A percentile compares a stretch with the other conserved stretches of the same genome.
Evolutionary conservation across 371 early-diverging fungal species (phyloP).

Genomic region (Apophysomyces ossiformis): DNA sequence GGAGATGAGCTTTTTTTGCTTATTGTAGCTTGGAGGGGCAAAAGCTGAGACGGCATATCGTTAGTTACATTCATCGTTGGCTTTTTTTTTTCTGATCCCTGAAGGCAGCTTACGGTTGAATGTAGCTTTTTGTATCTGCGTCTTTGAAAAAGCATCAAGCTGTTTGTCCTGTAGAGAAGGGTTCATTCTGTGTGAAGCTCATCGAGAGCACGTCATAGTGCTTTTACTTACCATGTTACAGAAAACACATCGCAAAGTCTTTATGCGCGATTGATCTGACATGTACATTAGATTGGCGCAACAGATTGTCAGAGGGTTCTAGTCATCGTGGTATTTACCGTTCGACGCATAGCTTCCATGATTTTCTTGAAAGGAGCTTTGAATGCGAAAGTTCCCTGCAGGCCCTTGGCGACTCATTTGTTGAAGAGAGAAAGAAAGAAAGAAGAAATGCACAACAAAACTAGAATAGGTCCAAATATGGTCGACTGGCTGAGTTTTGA

Average conservation of each 20-base stretch:
- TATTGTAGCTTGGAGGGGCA: constrained; percentile 44
- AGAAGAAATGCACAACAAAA: neutral
- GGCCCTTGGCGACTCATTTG: constrained; percentile 23
- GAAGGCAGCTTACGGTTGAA: constrained; percentile 23
- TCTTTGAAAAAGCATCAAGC: constrained; percentile 39
- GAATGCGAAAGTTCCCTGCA: constrained; percentile 23
- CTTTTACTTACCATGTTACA: constrained; percentile 22
- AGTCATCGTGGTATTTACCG: constrained; percentile 12
- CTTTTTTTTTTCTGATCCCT: neutral
- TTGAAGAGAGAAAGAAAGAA: constrained; percentile 12
- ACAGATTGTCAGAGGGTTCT: too few species aligned
- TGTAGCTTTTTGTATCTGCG: constrained; percentile 35
- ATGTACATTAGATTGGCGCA: neutral
- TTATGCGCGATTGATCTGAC: constrained; percentile 21
- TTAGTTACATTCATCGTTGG: neutral
- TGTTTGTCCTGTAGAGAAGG: constrained; percentile 28
- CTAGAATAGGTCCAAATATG: too few species aligned
- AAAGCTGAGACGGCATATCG: constrained; percentile 28
- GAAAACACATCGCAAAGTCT: constrained; percentile 24
- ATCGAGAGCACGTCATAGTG: neutral
- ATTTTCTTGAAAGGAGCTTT: constrained; percentile 6
- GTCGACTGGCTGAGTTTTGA: too few species aligned
- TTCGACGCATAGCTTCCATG: constrained; percentile 21
- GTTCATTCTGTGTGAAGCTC: neutral
- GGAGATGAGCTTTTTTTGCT: constrained; percentile 40